phyloP scores from a whole-genome alignment of 2,329 filamentous ascomycete species.

The Colletotrichum phormii region DNA sequence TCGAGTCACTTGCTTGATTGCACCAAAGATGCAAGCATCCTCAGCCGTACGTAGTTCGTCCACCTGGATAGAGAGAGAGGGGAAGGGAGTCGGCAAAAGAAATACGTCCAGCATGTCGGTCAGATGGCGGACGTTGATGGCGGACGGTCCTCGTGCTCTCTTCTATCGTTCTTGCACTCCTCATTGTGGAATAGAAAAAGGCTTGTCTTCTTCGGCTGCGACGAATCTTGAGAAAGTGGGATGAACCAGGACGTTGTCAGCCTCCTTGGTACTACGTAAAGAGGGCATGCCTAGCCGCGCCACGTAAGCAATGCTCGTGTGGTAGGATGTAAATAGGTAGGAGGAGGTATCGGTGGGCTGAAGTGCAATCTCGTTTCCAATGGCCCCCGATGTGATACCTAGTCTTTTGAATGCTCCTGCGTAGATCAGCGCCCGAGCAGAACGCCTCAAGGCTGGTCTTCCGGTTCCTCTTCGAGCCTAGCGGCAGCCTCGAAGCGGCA shows the following conservation, averaged over 20 bases:
- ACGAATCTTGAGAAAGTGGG: background rate
- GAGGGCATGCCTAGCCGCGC: background rate
- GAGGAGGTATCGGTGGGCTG: background rate
- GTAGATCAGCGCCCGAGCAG: background rate
- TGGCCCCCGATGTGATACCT: background rate
- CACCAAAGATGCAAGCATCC: background rate
- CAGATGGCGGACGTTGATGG: constrained; percentile 20
- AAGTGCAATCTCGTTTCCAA: background rate
- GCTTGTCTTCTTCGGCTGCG: constrained; percentile 11
- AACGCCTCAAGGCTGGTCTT: background rate
- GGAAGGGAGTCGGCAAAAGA: background rate
- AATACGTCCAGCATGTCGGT: background rate
- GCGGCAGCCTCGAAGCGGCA: constrained; percentile 1
- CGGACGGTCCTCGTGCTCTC: background rate
- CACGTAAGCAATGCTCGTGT: background rate
- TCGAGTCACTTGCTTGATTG: background rate
- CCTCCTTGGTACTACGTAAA: background rate
- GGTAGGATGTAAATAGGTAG: background rate
- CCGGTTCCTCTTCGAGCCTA: constrained; percentile 15
- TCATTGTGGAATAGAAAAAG: constrained; percentile 18
- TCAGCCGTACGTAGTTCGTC: no score
- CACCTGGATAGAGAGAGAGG: background rate
- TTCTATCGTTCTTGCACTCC: background rate
- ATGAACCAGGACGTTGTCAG: background rate
- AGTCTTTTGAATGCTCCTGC: background rate